Evolutionary conservation across 805 yeast genomes (phyloP).

Genomic region (Candida adriatica): DNA sequence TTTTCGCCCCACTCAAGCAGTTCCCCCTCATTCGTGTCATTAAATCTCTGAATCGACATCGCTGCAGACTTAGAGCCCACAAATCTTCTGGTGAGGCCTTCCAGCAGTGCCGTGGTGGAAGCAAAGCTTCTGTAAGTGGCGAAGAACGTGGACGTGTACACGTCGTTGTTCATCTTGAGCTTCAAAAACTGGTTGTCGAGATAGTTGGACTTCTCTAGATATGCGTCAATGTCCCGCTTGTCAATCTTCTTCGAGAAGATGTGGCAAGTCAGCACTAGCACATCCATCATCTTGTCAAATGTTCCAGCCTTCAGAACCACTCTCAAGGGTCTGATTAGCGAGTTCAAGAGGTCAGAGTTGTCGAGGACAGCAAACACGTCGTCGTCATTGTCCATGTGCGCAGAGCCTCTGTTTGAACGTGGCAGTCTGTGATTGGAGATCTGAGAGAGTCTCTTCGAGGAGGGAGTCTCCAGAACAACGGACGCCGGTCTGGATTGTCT

Average conservation of each 20-base stretch:
- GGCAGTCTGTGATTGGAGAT: slow-evolving; percentile 25
- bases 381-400: slow-evolving; percentile 14
- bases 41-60: slow-evolving; percentile 36
- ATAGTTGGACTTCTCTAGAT: slow-evolving; percentile 27
- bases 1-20: slow-evolving; percentile 57
- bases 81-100: slow-evolving; percentile 48
- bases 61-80: slow-evolving; percentile 60
- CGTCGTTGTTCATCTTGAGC: slow-evolving; percentile 55
- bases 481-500: slow-evolving; percentile 37
- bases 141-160: slow-evolving; percentile 60
- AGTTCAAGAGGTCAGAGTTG: slow-evolving; percentile 19
- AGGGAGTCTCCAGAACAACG: slow-evolving; percentile 40
- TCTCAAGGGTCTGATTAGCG: slow-evolving; percentile 24
- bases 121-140: slow-evolving; percentile 65
- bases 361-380: slow-evolving; percentile 29
- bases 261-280: slow-evolving; percentile 65
- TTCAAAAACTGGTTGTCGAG: slow-evolving; percentile 35
- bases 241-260: slow-evolving; percentile 43
- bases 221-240: slow-evolving; percentile 35
- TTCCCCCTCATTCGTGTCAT: slow-evolving; percentile 13
- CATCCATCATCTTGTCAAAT: slow-evolving; percentile 69
- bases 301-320: slow-evolving; percentile 64
- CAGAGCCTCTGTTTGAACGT: slow-evolving; percentile 7
- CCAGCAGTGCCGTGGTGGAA: slow-evolving; percentile 45
- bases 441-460: slow-evolving; percentile 33